Evolutionary conservation across 2,329 filamentous ascomycete species (phyloP).

Genomic region (Fusarium tjaetaba): DNA sequence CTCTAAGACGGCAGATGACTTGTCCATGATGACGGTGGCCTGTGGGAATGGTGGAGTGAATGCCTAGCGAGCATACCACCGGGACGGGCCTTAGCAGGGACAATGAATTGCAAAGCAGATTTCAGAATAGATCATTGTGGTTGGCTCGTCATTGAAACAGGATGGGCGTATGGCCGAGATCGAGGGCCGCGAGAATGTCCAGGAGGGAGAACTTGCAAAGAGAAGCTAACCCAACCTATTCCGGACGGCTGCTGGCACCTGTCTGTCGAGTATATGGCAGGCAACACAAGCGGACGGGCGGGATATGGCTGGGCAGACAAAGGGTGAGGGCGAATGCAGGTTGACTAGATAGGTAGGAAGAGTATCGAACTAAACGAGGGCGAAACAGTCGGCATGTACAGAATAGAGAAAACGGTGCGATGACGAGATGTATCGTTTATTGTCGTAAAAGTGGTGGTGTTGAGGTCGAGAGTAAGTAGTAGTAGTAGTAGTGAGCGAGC

Average conservation of each 20-base stretch:
- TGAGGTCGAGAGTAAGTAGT: constrained; percentile 24
- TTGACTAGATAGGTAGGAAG: neutral
- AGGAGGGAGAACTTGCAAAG: constrained; percentile 29
- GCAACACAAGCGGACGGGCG: constrained; percentile 38
- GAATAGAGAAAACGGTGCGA: neutral
- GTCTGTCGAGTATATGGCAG: constrained; percentile 36
- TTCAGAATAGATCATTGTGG: constrained; percentile 49
- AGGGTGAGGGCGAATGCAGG: constrained; percentile 18
- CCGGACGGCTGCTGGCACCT: constrained; percentile 39
- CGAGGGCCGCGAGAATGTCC: constrained; percentile 26
- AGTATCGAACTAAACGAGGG: constrained; percentile 6
- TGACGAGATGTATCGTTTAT: constrained; percentile 30
- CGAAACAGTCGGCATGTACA: constrained; percentile 9
- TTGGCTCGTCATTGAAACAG: constrained; percentile 47
- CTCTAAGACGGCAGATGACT: constrained; percentile 45
- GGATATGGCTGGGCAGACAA: constrained; percentile 39
- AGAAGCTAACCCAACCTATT: constrained; percentile 46
- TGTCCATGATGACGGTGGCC: constrained; percentile 49
- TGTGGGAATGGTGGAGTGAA: constrained; percentile 42
- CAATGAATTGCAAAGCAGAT: constrained; percentile 42
- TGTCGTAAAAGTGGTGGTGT: constrained; percentile 32
- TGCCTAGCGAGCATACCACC: constrained; percentile 48
- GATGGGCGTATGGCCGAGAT: constrained; percentile 32
- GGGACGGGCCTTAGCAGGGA: constrained; percentile 45
- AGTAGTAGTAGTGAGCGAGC: constrained; percentile 13